phyloP scores from a whole-genome alignment of 2,329 filamentous ascomycete species.

The Diplodia corticola region DNA sequence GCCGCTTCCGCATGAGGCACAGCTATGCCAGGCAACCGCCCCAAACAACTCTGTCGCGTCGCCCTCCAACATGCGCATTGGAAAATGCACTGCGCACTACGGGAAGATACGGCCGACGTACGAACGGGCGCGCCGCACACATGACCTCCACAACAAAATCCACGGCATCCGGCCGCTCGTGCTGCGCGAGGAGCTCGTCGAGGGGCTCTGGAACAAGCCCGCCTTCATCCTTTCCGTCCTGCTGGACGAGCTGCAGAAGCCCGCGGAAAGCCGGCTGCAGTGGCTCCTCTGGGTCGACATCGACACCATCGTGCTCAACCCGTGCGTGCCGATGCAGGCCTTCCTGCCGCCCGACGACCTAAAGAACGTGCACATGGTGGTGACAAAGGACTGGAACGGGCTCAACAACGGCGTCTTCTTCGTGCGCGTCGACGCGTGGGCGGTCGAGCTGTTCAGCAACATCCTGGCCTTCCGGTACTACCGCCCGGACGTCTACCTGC shows the following conservation, averaged over 20 bases:
- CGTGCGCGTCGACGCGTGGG: constrained; percentile 43
- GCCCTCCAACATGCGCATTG: background rate
- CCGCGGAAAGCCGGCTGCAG: constrained; percentile 41
- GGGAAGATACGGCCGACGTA: constrained; percentile 33
- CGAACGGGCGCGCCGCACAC: constrained; percentile 44
- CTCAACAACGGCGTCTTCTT: constrained; percentile 48
- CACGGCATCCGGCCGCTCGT: constrained; percentile 47
- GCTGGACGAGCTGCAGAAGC: constrained; percentile 41
- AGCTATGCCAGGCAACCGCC: background rate
- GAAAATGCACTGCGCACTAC: background rate
- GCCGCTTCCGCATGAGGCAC: background rate
- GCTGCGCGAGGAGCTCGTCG: constrained; percentile 44
- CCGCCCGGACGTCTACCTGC: constrained; percentile 37
- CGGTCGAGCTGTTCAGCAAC: constrained; percentile 41
- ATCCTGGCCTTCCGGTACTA: constrained; percentile 45
- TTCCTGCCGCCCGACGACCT: constrained; percentile 41
- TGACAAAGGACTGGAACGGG: constrained; percentile 44
- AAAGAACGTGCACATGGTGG: constrained; percentile 30
- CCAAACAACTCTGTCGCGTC: background rate
- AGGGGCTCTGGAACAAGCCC: constrained; percentile 48
- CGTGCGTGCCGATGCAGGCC: constrained; percentile 42
- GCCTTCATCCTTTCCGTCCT: constrained; percentile 47
- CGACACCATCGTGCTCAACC: constrained; percentile 48
- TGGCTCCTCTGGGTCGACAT: constrained; percentile 49
- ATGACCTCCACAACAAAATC: constrained; percentile 43